Base-by-base conservation (phyloP, 305 asterid genomes). In the Salvia sclarea region DNA sequence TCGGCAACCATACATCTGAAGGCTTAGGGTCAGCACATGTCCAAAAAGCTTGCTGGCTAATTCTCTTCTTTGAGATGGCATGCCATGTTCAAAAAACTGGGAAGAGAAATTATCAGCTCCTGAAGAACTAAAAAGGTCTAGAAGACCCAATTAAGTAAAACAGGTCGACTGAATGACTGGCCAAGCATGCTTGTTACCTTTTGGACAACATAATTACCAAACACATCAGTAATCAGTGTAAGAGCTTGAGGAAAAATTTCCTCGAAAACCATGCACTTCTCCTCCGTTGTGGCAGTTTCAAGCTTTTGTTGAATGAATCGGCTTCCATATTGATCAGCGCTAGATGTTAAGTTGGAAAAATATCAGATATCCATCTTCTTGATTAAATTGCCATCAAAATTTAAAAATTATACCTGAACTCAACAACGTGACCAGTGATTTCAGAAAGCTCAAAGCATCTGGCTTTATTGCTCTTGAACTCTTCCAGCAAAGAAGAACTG, bases 271-370 rank as follows among this genome's bases (percentile, higher is more conserved):
- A 88, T 87, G 83, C 77, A 82, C 73, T 89, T 92, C 83, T 92
- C 96, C 61, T 89, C 96, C 1, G 68, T 55, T 7, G 96, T 87
- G 37, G 98, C 97, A 72, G 96, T 91, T 80, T 93, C 98, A 66
- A 93, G 92, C 82, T 91, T 93, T 61, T 93, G 98, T 72, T 94
- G 99, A 73, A 94, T 94, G 81, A 91, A 94, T 20, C 99, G 92
- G 73, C 99, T 94, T 64, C 99, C 99, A 79, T 94, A 94, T 68
- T 94, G 99, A 75, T 94, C 99, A 35, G 96, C 86, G 61, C 99
- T 94, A 78, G 55, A 69, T 63, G 47, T 45, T 12, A 56, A 53
- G 24, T 62, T 8, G 16, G 59, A 49, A 61, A 60, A 37, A 57
- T 56, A 17, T 58, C 69, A 73, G 57, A 37, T 9, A 47, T 62